A percentile compares a stretch with the other conserved stretches of the same genome.
phyloP scores from a whole-genome alignment of 2,329 filamentous ascomycete genomes.

The Periconia sp. region DNA sequence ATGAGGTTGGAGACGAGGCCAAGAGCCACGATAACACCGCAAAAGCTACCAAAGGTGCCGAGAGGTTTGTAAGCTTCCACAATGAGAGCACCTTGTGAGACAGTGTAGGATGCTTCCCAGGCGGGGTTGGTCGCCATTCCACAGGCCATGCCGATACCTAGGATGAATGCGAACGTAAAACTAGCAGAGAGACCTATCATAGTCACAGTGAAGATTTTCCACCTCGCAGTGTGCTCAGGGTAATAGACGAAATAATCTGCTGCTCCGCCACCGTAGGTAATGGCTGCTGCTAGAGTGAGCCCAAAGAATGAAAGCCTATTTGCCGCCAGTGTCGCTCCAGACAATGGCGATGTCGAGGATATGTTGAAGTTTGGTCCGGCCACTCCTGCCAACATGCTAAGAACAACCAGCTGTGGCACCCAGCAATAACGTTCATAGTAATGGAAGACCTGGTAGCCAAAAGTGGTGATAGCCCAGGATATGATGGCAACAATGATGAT shows the following conservation, averaged over 20 bases:
- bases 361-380: conserved; percentile 67
- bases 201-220: conserved; percentile 63
- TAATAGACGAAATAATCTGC: conserved; percentile 74
- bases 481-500: conserved; percentile 70
- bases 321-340: conserved; percentile 59
- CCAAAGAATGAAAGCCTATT: conserved; percentile 73
- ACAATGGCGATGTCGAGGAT: conserved; percentile 57
- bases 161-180: conserved; percentile 66
- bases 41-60: conserved; percentile 69
- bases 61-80: conserved; percentile 66
- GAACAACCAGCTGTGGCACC: conserved; percentile 66
- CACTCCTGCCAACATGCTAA: conserved; percentile 67
- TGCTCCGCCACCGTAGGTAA: conserved; percentile 68
- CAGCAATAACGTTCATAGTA: conserved; percentile 72
- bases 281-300: conserved; percentile 68
- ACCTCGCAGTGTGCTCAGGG: conserved; percentile 58
- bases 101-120: conserved; percentile 64
- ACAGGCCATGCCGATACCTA: conserved; percentile 68
- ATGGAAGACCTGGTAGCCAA: conserved; percentile 72
- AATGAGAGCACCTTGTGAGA: conserved; percentile 68
- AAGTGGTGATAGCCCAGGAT: conserved; percentile 68
- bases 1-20: conserved; percentile 71
- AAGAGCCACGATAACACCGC: conserved; percentile 67
- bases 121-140: conserved; percentile 58
- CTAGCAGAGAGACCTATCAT: conserved; percentile 62